Conservation (phyloP, 495 filamentous ascomycete species). For the Daldinia loculata region DNA sequence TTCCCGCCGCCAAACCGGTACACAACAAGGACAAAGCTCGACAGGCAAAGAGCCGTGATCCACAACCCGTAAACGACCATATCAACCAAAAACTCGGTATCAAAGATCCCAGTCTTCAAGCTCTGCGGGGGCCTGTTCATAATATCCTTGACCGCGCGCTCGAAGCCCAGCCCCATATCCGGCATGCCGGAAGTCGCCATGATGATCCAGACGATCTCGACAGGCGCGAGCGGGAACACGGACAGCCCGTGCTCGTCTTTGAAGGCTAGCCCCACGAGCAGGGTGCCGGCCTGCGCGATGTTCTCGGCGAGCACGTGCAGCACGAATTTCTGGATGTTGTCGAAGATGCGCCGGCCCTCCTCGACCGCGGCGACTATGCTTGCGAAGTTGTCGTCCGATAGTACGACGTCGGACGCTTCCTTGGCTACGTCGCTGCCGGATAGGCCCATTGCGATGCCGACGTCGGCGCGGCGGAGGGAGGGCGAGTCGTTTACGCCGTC, state of each 20-base stretch:
- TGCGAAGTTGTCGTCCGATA: conserved; percentile 82
- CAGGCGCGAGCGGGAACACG: conserved; percentile 75
- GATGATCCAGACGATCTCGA: conserved; percentile 81
- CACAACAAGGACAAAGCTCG: conserved; percentile 70
- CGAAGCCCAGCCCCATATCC: conserved; percentile 79
- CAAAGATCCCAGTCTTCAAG: conserved; percentile 74
- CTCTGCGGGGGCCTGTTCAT: conserved; percentile 71
- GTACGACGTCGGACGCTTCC: conserved; percentile 78
- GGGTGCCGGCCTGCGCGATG: conserved; percentile 71
- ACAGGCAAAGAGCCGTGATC: conserved; percentile 73
- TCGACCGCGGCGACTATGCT: conserved; percentile 77
- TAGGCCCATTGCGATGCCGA: conserved; percentile 79
- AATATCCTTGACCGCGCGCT: conserved; percentile 71
- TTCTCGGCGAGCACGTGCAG: conserved; percentile 78
- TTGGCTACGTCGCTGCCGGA: conserved; percentile 79
- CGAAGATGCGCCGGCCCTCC: conserved; percentile 76
- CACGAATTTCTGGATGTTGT: conserved; percentile 83
- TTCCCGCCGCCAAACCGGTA: conserved; percentile 73
- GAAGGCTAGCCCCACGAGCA: conserved; percentile 76
- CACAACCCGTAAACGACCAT: conserved; percentile 75
- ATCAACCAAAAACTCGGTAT: conserved; percentile 71
- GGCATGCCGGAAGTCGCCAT: conserved; percentile 78
- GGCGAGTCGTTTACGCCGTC: conserved; percentile 85
- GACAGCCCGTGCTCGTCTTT: conserved; percentile 70
- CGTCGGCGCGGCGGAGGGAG: conserved; percentile 75